Conservation (phyloP, 139 green algal genomes). For the Tetraselmis striata region DNA sequence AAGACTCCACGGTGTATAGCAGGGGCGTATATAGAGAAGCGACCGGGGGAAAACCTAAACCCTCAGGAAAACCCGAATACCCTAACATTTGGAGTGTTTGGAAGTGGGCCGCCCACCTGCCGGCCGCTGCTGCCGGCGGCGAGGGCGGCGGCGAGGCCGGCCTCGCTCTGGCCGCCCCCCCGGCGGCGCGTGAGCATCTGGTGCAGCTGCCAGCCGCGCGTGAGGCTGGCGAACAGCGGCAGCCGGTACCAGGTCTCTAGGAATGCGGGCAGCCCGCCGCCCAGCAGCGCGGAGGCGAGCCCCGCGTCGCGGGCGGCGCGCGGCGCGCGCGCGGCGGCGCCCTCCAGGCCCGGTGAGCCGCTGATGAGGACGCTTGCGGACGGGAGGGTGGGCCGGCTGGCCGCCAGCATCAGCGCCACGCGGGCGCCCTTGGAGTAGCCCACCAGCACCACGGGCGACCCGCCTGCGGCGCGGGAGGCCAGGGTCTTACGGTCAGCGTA, state of each 20-base stretch:
- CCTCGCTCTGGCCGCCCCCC: background rate
- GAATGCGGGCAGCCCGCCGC: conserved; percentile 40
- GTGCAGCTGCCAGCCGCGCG: conserved; percentile 21
- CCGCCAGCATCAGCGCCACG: conserved; percentile 48
- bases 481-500: too few relatives aligned
- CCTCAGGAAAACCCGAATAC: too few relatives aligned
- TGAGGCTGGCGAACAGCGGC: conserved; percentile 56
- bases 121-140: background rate
- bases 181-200: background rate
- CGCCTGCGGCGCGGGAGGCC: too few relatives aligned
- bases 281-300: conserved; percentile 33
- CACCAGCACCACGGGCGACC: conserved; percentile 39
- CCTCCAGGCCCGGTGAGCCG: conserved; percentile 14
- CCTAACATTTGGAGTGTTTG: too few relatives aligned
- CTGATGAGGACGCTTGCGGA: conserved; percentile 28
- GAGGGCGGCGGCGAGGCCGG: background rate
- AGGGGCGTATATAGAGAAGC: too few relatives aligned
- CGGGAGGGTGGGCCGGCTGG: conserved; percentile 12
- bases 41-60: too few relatives aligned
- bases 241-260: conserved; percentile 64
- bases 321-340: conserved; percentile 18
- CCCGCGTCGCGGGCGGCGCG: conserved; percentile 39
- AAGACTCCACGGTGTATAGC: too few relatives aligned
- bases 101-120: too few relatives aligned
- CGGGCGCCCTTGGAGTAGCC: conserved; percentile 79